These are phyloP conservation scores for Achlya hypogyna DNA, from an alignment of 352 stramenopile species.

Conservation along the genomic window DNA sequence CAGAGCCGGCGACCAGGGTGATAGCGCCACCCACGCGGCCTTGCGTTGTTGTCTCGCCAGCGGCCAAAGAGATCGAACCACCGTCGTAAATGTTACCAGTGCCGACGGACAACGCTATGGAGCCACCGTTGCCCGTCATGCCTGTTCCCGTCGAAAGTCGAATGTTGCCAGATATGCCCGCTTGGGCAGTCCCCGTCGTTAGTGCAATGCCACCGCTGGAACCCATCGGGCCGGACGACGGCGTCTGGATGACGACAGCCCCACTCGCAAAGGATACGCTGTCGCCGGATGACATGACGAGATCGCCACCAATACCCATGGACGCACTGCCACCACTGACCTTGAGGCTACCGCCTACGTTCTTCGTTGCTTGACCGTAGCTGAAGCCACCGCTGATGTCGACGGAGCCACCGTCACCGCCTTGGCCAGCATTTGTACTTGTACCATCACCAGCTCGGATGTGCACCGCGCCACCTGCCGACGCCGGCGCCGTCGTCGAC, in stretches of 20 bases:
- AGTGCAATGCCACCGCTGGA: conserved; percentile 18
- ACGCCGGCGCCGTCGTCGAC: background rate
- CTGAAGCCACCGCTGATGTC: background rate
- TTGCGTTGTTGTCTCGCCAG: conserved; percentile 5
- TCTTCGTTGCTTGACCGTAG: background rate
- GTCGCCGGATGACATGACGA: conserved; percentile 11
- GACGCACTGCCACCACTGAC: conserved; percentile 24
- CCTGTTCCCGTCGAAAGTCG: conserved; percentile 22
- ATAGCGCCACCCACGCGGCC: conserved; percentile 2
- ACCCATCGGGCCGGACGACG: conserved; percentile 11
- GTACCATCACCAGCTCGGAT: background rate
- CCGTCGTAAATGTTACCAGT: conserved; percentile 23
- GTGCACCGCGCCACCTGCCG: background rate
- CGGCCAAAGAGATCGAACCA: conserved; percentile 24
- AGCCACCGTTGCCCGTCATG: conserved; percentile 23
- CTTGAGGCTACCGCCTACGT: conserved; percentile 17
- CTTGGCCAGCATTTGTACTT: background rate
- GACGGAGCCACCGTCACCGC: background rate
- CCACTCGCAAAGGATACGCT: conserved; percentile 6
- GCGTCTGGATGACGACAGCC: background rate
- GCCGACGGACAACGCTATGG: conserved; percentile 21
- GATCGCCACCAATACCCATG: conserved; percentile 20
- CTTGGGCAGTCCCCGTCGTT: background rate
- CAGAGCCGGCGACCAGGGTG: conserved; percentile 28
- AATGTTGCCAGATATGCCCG: conserved; percentile 25